These are phyloP conservation scores for Phytophthora uliginosa DNA, from an alignment of 352 stramenopile species.

Conservation along the genomic window DNA sequence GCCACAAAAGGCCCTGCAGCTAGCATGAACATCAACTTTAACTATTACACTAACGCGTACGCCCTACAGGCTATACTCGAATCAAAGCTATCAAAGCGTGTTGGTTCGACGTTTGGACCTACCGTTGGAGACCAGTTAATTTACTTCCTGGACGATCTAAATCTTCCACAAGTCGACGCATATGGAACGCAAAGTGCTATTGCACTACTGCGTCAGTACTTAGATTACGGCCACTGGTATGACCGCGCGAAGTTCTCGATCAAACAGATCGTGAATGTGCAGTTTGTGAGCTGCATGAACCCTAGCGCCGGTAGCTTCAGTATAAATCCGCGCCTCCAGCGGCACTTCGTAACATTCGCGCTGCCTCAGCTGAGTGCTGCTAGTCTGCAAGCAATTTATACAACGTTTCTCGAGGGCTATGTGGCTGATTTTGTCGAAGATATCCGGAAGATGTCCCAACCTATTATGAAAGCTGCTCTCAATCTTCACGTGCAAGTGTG, in stretches of 20 bases:
- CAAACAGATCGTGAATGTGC: conserved; percentile 95
- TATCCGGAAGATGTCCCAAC: conserved; percentile 87
- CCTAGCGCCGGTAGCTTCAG: conserved; percentile 93
- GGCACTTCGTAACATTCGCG: conserved; percentile 97
- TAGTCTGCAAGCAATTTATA: conserved; percentile 95
- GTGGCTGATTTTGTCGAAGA: conserved; percentile 95
- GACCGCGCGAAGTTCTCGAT: conserved; percentile 94
- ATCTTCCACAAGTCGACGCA: conserved; percentile 94
- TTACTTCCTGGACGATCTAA: conserved; percentile 98
- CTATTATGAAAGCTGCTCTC: conserved; percentile 91
- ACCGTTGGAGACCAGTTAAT: conserved; percentile 87
- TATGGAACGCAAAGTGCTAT: conserved; percentile 97
- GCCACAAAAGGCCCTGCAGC: conserved; percentile 41
- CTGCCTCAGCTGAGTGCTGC: conserved; percentile 87
- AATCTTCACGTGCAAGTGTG: conserved; percentile 90
- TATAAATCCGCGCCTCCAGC: conserved; percentile 95
- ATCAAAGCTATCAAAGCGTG: conserved; percentile 92
- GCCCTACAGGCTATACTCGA: conserved; percentile 88
- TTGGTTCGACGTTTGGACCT: conserved; percentile 87
- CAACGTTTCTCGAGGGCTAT: conserved; percentile 96
- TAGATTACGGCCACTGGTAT: conserved; percentile 97
- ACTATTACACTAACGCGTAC: conserved; percentile 83
- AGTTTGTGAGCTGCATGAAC: conserved; percentile 97
- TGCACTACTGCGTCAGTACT: conserved; percentile 94
- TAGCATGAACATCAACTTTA: conserved; percentile 89